Base-by-base conservation (phyloP, 495 filamentous ascomycete genomes). In the Penicillium verhagenii region DNA sequence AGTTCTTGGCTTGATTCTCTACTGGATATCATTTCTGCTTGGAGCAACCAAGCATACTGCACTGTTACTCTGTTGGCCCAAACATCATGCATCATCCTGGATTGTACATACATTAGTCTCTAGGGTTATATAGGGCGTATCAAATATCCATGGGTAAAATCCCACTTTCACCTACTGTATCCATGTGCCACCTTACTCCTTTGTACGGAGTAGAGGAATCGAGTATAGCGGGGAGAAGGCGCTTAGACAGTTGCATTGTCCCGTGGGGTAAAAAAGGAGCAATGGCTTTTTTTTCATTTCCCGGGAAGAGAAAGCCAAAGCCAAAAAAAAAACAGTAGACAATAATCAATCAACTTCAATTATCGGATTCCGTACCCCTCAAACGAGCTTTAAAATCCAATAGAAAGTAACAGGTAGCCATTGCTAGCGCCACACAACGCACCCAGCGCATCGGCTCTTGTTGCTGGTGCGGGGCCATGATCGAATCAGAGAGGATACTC, bases 381-480 rank as follows among this genome's bases (percentile, higher is more conserved):
- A 19, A n/a, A 35, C 13, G n/a, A n/a, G n/a, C n/a, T n/a, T n/a
- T n/a, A n/a, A n/a, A n/a, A n/a, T n/a, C 33, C 33, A n/a, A 35
- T n/a, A n/a, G n/a, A 35, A 11, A 52, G 24, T 21, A 42, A 47
- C 48, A 57, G 52, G 50, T 54, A 25, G 26, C 43, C 29, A 38
- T 50, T n/a, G 45, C 37, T 37, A 54, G 53, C 62, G 62, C 62
- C 62, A 65, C 62, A 65, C 40, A 20, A 47, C 24, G 37, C 59
- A 59, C 54, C 55, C 56, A 58, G 54, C 45, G 25, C 54, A 44
- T 60, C 51, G 56, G 56, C 53, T 60, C 58, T 37, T 38, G 26
- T 16, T 56, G 50, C 53, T 59, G 59, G 21, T 59, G 58, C 55
- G 62, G 62, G 62, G 62, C 53, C 52, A 10, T 40, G 52, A 50